A percentile compares a stretch with the other conserved stretches of the same genome.
Conservation (phyloP, 805 yeast genomes). For the Cyberlindnera maritima region DNA sequence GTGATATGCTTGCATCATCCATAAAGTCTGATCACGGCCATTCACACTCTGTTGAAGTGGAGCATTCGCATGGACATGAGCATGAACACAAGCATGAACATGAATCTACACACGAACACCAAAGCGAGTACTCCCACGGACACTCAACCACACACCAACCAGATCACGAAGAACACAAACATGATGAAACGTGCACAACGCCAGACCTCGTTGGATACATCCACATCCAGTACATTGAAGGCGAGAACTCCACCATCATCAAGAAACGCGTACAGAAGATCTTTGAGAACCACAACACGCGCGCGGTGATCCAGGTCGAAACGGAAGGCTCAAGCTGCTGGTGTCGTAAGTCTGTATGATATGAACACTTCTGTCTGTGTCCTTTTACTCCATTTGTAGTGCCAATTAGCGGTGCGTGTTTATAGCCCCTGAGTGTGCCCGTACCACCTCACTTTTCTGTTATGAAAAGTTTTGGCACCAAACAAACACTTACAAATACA, state of each 20-base stretch:
- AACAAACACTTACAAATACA: too few relatives aligned
- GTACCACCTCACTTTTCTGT: too few relatives aligned
- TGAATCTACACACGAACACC: neutral
- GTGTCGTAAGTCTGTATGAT: slow-evolving; percentile 43
- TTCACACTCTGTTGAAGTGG: slow-evolving; percentile 10
- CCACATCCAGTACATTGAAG: slow-evolving; percentile 69
- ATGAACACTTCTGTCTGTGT: too few relatives aligned
- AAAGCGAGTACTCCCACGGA: slow-evolving; percentile 7
- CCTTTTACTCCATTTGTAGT: too few relatives aligned
- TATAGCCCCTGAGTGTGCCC: too few relatives aligned
- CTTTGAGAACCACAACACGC: slow-evolving; percentile 47
- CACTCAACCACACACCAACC: neutral
- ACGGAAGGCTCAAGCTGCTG: slow-evolving; percentile 62
- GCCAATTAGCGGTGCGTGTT: too few relatives aligned
- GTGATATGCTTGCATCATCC: slow-evolving; percentile 29
- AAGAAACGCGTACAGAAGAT: slow-evolving; percentile 58
- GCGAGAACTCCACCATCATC: slow-evolving; percentile 61
- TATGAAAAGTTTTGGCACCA: too few relatives aligned
- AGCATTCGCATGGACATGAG: slow-evolving; percentile 8
- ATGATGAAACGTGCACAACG: slow-evolving; percentile 1
- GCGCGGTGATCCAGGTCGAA: slow-evolving; percentile 66
- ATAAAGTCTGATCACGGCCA: slow-evolving; percentile 35
- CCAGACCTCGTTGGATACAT: slow-evolving; percentile 64
- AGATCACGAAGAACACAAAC: too few relatives aligned
- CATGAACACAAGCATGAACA: neutral